A percentile compares a stretch with the other conserved stretches of the same genome.
Conservation (phyloP, 768 basidiomycete genomes). For the Tricholoma hemisulphureum region DNA sequence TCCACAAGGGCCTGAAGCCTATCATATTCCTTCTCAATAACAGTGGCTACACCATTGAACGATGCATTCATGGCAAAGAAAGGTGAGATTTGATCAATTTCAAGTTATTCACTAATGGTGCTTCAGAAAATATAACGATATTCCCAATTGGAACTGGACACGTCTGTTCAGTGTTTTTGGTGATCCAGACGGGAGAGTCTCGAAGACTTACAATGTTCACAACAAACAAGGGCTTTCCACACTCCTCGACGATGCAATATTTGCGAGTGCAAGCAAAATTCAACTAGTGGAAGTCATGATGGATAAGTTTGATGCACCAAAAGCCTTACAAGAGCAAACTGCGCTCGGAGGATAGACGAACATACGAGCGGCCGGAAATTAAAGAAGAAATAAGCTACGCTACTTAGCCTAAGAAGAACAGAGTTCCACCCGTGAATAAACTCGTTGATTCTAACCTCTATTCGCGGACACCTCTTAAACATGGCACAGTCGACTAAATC, state of each 20-base stretch:
- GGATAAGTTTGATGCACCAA: constrained; percentile 70
- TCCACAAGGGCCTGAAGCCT: constrained; percentile 67
- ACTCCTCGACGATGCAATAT: constrained; percentile 62
- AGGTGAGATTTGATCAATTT: constrained; percentile 32
- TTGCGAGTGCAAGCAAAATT: constrained; percentile 62
- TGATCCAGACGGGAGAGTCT: constrained; percentile 47
- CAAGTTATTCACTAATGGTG: neutral
- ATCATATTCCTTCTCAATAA: constrained; percentile 86
- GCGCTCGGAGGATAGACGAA: constrained; percentile 55
- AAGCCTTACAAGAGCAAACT: constrained; percentile 53
- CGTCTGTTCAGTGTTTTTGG: constrained; percentile 60
- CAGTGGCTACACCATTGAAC: constrained; percentile 85
- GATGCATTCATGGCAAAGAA: constrained; percentile 64
- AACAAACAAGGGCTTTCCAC: constrained; percentile 65
- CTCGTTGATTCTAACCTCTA: constrained; percentile 12
- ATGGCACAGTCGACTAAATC: neutral
- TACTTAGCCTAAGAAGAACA: too few species aligned
- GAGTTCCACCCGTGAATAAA: constrained; percentile 1
- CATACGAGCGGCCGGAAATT: constrained; percentile 27
- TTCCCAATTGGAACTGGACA: constrained; percentile 77
- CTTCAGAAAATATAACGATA: constrained; percentile 79
- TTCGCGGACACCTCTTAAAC: neutral
- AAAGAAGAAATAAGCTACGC: too few species aligned
- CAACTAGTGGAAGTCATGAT: constrained; percentile 83
- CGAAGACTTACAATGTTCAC: constrained; percentile 63